Conservation (phyloP, 192 early-diverging fungal species). For the Geranomyces michiganensis region DNA sequence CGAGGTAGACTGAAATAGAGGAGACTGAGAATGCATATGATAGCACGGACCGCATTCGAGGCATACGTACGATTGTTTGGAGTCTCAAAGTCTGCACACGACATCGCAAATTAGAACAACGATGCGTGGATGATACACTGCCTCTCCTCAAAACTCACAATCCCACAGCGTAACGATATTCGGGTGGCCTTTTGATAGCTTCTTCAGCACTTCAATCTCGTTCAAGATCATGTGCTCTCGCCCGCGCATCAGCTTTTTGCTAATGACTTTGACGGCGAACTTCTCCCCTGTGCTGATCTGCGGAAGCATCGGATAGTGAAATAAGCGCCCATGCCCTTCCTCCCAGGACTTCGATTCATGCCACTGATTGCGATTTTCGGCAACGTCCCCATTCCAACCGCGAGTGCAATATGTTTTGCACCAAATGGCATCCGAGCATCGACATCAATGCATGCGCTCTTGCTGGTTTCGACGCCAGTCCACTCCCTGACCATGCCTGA, state of each 20-base stretch:
- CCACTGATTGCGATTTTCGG: too few species aligned
- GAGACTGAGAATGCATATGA: not conserved
- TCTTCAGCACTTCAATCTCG: constrained; percentile 87
- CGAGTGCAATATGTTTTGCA: too few species aligned
- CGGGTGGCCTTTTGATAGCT: constrained; percentile 74
- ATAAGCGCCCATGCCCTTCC: too few species aligned
- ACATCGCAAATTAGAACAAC: constrained; percentile 24
- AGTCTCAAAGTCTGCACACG: constrained; percentile 64
- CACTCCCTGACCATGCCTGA: too few species aligned
- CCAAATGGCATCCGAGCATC: too few species aligned
- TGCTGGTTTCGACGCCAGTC: too few species aligned
- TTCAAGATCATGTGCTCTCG: constrained; percentile 88
- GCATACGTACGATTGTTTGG: constrained; percentile 51
- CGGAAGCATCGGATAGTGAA: too few species aligned
- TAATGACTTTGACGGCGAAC: constrained; percentile 92
- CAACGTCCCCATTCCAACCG: too few species aligned
- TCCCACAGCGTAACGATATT: constrained; percentile 88
- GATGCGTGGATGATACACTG: not conserved
- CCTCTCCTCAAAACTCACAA: constrained; percentile 51
- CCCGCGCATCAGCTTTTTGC: constrained; percentile 77
- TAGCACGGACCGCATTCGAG: not conserved
- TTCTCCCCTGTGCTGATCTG: constrained; percentile 71
- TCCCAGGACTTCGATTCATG: too few species aligned
- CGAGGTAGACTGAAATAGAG: constrained; percentile 41
- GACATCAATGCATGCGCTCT: too few species aligned